Evolutionary conservation across 2,329 filamentous ascomycete species (phyloP).

Genomic region (Epichloe uncinata): DNA sequence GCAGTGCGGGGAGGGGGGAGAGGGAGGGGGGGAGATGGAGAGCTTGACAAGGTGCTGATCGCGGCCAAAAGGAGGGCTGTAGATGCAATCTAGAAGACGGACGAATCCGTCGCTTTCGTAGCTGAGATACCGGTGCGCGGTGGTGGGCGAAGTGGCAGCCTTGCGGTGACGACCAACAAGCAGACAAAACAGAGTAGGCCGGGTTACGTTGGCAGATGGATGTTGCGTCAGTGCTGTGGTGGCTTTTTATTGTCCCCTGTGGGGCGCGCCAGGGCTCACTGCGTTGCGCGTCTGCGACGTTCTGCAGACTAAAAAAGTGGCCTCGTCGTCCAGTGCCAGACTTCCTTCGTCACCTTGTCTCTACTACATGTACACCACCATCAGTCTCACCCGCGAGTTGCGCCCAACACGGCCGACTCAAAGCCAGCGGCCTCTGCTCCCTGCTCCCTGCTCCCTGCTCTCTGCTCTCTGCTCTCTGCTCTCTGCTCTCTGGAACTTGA

Average conservation of each 20-base stretch:
- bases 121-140: neutral
- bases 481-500: neutral
- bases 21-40: neutral
- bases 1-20: neutral
- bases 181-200: neutral
- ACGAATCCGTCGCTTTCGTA: neutral
- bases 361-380: neutral
- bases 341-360: neutral
- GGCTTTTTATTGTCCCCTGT: neutral
- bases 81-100: neutral
- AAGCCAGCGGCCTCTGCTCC: neutral
- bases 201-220: neutral
- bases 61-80: neutral
- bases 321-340: neutral
- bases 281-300: no score
- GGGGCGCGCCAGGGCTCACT: no score
- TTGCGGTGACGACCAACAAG: neutral
- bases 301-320: no score
- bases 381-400: neutral
- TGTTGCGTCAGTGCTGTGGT: constrained; percentile 4
- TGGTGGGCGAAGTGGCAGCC: neutral
- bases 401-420: neutral
- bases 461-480: no score
- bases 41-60: neutral
- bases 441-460: neutral